Evolutionary conservation across 2,329 filamentous ascomycete genomes (phyloP), one percentile per base, ranked within the genome.

Genomic region (Microdochium paspali): DNA sequence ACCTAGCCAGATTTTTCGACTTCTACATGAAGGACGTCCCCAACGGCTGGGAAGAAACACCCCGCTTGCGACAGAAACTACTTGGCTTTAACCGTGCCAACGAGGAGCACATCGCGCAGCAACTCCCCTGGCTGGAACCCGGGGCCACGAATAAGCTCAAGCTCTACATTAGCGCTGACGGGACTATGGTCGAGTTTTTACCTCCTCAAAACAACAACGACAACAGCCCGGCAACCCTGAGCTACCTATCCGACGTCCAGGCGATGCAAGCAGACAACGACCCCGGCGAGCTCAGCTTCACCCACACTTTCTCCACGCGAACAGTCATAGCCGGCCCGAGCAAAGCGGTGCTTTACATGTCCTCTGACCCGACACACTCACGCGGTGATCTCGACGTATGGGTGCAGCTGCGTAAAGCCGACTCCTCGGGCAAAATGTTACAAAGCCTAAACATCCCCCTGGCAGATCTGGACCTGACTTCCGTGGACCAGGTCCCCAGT

Each of bases 31-130:
- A 67, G 32, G 65, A 58, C 1, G 55, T 59, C 1, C 48, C 66
- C 1, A 74, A 74, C 48, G 66, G 56, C 13, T 73, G 68, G 68
- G 66, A 71, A 46, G 57, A 63, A 43, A 74, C 69, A 0, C 67
- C 70, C 0, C 57, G 55, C 21, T 65, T 74, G 1, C 63, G 69
- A 9, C 65, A 61, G 56, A 61, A 67, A 4, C 56, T 63, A 0
- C 56, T 72, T 24, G 60, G 61, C 2, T 53, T 55, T 49, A 56
- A 31, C 45, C 49, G 56, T 25, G 50, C 59, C 13, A 55, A 58
- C 58, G 46, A 64, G 26, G 50, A 58, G 40, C 53, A 61, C 15
- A 49, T 58, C 25, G 51, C 51, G 47, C 30, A 50, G n/a, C 44
- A 50, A n/a, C 50, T 52, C 35, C 51, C 51, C 30, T 49, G 42